A percentile compares a stretch with the other conserved stretches of the same genome.
These are phyloP conservation scores for Paraphysoderma sedebokerense DNA, from an alignment of 371 early-diverging fungal species.

Conservation along the genomic window DNA sequence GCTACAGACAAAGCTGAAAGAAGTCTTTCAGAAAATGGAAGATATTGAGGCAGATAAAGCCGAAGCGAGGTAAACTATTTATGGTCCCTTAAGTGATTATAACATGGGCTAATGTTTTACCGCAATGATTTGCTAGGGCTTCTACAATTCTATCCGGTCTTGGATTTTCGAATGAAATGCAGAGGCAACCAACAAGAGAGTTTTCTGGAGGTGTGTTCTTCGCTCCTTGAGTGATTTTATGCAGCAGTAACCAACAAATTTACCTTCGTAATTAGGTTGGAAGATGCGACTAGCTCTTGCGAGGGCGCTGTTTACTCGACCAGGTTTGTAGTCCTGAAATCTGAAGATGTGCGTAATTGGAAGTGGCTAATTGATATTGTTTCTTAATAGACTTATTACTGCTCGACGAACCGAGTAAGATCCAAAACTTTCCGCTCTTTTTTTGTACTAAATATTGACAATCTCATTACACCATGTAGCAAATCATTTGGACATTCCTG, in stretches of 20 bases:
- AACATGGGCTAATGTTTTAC: conserved; percentile 1
- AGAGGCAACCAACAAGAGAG: conserved; percentile 61
- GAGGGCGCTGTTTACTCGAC: conserved; percentile 60
- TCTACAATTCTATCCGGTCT: conserved; percentile 85
- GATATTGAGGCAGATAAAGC: conserved; percentile 95
- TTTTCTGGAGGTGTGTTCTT: conserved; percentile 98
- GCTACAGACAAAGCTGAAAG: conserved; percentile 48
- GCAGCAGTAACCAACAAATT: background rate
- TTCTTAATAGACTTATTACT: conserved; percentile 89
- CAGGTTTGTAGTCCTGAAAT: no score
- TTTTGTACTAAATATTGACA: background rate
- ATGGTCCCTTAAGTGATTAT: background rate
- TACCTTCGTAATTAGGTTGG: conserved; percentile 33
- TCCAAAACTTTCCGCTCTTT: conserved; percentile 22
- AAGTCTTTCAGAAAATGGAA: conserved; percentile 61
- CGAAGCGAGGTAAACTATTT: conserved; percentile 45
- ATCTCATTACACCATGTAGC: conserved; percentile 20
- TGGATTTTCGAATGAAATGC: conserved; percentile 71
- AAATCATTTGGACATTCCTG: conserved; percentile 32
- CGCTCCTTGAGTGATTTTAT: conserved; percentile 40
- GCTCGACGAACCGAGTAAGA: conserved; percentile 98
- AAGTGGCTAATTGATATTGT: conserved; percentile 4
- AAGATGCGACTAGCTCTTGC: conserved; percentile 89
- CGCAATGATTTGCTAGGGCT: conserved; percentile 29
- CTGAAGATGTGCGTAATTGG: no score